Evolutionary conservation across 805 yeast species (phyloP), one percentile per base, ranked within the genome.

Genomic region (Wickerhamomyces queroliae): DNA sequence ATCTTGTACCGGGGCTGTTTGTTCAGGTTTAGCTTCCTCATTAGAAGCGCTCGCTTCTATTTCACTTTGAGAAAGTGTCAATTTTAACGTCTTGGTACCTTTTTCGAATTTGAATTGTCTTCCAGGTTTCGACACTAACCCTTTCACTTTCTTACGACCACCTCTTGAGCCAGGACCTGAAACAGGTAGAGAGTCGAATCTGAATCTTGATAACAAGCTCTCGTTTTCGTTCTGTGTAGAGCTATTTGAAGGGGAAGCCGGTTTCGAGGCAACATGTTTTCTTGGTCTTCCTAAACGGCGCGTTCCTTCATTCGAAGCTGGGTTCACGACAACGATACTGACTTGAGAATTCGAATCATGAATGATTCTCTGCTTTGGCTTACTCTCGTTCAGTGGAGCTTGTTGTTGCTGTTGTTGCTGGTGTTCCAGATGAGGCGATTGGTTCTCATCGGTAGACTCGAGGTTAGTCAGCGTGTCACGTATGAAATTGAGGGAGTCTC

Each of bases 111-210:
- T 38, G 6, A 21, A 17, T 38, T 38, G 41, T 33, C 41, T 33
- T 22, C 37, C 37, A 33, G 37, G 41, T 33, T 28, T 38, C 10
- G 41, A 21, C 3, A 33, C 10, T 15, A 33, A 17, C 2, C 30
- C 18, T 8, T n/a, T 21, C 27, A 27, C 38, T 4, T 37, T 39
- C 32, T 45, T 46, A 23, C 48, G 41, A 13, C 56, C 55, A 17
- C 56, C 55, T 41, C 60, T 45, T 10, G 59, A 54, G 2, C 60
- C 60, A 1, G 58, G 58, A 0, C 60, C 60, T 16, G 38, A 22
- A 1, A 55, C 22, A 11, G 60, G 60, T 35, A 24, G 40, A 2
- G 50, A 39, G 34, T 55, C 60, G 5, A 50, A 41, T 41, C 60
- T 50, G 28, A 55, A 55, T 12, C 35, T 46, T 3, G 58, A 51